phyloP scores from a whole-genome alignment of 75 land plant genomes.

The Pinus tabuliformis region DNA sequence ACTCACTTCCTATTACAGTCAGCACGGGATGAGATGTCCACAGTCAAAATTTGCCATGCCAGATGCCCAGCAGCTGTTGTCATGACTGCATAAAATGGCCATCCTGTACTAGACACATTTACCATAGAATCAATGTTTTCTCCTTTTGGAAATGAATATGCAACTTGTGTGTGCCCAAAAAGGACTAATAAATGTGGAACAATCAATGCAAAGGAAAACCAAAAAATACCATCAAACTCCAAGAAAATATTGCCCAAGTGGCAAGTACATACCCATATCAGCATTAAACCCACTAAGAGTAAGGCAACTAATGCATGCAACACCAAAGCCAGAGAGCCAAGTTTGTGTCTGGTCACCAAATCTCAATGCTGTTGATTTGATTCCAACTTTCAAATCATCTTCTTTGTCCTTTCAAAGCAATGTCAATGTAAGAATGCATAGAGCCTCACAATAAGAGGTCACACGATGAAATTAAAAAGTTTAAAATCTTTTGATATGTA shows the following conservation, averaged over 20 bases:
- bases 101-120: constrained; percentile 41
- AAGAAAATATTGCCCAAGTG: constrained; percentile 1
- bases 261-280: constrained; percentile 49
- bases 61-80: constrained; percentile 71
- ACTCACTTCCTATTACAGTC: constrained; percentile 89
- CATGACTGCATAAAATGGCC: constrained; percentile 80
- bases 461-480: not conserved
- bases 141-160: not conserved
- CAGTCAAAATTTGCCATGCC: constrained; percentile 85
- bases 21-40: constrained; percentile 68
- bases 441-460: not conserved
- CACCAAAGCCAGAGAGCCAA: constrained; percentile 77
- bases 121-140: not conserved
- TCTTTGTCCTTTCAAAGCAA: constrained; percentile 67
- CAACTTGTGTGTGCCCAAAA: not conserved
- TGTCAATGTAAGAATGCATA: not conserved
- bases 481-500: not conserved
- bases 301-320: constrained; percentile 62
- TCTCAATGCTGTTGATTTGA: constrained; percentile 95
- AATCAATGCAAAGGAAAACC: not conserved
- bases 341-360: constrained; percentile 70
- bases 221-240: not conserved
- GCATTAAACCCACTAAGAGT: constrained; percentile 80
- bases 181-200: not conserved
- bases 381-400: constrained; percentile 93